A percentile compares a stretch with the other conserved stretches of the same genome.
phyloP scores from a whole-genome alignment of 2,329 filamentous ascomycete genomes.

The Shiraia bambusicola region DNA sequence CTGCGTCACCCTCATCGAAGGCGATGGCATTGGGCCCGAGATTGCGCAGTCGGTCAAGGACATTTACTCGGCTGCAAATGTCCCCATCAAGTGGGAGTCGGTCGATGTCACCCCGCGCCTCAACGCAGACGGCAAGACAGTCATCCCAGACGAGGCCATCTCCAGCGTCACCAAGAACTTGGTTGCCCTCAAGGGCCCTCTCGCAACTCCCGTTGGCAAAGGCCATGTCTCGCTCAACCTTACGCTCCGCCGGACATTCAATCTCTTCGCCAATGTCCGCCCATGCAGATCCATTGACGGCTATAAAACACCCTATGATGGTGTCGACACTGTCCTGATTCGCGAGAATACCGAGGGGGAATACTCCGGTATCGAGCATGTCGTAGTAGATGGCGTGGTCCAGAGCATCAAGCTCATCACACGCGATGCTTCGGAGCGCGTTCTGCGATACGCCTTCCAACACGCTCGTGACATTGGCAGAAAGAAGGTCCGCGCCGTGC shows the following conservation, averaged over 20 bases:
- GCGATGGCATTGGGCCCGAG: constrained; percentile 97
- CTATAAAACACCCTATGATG: constrained; percentile 98
- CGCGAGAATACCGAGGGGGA: constrained; percentile 99
- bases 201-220: constrained; percentile 97
- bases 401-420: constrained; percentile 99
- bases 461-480: constrained; percentile 90
- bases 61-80: constrained; percentile 94
- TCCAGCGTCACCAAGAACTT: constrained; percentile 92
- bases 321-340: constrained; percentile 95
- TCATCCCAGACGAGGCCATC: constrained; percentile 90
- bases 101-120: constrained; percentile 93
- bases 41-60: constrained; percentile 98
- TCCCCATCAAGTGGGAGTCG: constrained; percentile 95
- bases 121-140: constrained; percentile 93
- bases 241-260: constrained; percentile 97
- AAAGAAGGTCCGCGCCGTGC: constrained; percentile 95
- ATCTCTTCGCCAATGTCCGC: constrained; percentile 98
- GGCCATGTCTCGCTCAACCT: constrained; percentile 99
- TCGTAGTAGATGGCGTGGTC: constrained; percentile 95
- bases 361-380: constrained; percentile 98
- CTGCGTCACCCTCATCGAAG: constrained; percentile 95
- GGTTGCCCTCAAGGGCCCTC: constrained; percentile 95
- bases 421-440: constrained; percentile 87
- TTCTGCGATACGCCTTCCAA: constrained; percentile 97
- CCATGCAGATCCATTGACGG: constrained; percentile 96